Base-by-base conservation (phyloP, 2,329 filamentous ascomycete species). In the Didymella lethalis region DNA sequence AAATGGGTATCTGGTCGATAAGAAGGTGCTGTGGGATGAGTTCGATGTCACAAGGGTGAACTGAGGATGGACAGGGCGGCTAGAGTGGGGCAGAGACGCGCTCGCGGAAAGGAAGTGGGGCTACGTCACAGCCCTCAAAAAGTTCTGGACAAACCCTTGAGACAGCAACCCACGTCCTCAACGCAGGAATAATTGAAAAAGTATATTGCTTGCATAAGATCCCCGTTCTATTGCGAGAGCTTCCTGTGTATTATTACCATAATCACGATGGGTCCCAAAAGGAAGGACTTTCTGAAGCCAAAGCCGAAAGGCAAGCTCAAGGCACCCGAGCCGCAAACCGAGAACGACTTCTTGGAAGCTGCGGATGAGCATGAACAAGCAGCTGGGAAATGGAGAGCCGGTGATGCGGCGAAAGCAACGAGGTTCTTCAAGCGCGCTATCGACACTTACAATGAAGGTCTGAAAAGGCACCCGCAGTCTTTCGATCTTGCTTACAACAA, bases 401-500 rank as follows among this genome's bases (percentile, higher is more conserved):
- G 89, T 23, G 89, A 92, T 72, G 83, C 87, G 20, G 84, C 81
- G 48, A 92, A 91, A 68, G 84, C 85, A 4, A 81, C 83, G 63
- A 80, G 86, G 46, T 86, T 86, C 65, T 87, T 86, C 70, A 81
- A 86, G 63, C 81, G 88, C 61, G 89, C 90, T 12, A 83, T 91
- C 51, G 84, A 89, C 50, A 81, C 83, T 44, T 92, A 92, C 69
- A 84, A 87, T 62, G 82, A 85, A 52, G 90, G 87, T 12, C 71
- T 92, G 31, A 77, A 79, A 48, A 85, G 81, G 59, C 87, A 86
- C 70, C 87, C 88, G 2, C 70, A 73, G 10, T 87, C 83, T 20
- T 88, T 91, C 75, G 90, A 92, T 75, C 80, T 92, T 34, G 88
- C 89, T 11, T 92, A 92, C 74, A 92, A 92, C 75, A 91, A 90